Percentiles rank a stretch among this genome's conserved stretches.
These are phyloP conservation scores for Dendrobium catenatum DNA, from an alignment of 106 monocot genomes.

Conservation along the genomic window DNA sequence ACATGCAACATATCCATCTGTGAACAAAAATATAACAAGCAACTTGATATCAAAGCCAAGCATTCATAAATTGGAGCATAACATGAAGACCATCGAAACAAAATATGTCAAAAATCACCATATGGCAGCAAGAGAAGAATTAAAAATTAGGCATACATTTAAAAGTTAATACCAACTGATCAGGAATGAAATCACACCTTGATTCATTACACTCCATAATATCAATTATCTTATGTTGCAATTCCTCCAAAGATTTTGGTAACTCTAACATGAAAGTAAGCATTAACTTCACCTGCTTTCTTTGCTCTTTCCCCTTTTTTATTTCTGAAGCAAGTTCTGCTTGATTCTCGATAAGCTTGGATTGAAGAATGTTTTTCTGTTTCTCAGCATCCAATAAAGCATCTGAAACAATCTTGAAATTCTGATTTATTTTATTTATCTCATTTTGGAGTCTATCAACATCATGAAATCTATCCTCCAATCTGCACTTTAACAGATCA, in stretches of 20 bases:
- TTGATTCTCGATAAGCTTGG: slow-evolving; percentile 41
- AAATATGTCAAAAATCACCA: no score
- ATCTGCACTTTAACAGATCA: slow-evolving; percentile 21
- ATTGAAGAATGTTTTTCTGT: slow-evolving; percentile 32
- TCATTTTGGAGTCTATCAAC: slow-evolving; percentile 24
- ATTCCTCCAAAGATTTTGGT: no score
- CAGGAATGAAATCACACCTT: slow-evolving; percentile 47
- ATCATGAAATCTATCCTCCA: slow-evolving; percentile 35
- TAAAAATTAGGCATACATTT: background rate
- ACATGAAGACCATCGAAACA: no score
- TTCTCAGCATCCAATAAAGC: slow-evolving; percentile 37
- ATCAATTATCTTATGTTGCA: slow-evolving; percentile 19
- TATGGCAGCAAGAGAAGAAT: background rate
- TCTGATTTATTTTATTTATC: slow-evolving; percentile 29
- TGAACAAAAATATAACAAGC: no score
- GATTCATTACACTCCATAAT: slow-evolving; percentile 43
- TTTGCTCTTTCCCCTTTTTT: slow-evolving; percentile 20
- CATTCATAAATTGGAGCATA: no score
- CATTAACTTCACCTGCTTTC: slow-evolving; percentile 30
- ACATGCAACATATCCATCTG: no score
- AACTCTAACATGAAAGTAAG: slow-evolving; percentile 24
- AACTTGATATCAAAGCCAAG: no score
- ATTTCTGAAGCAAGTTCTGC: slow-evolving; percentile 11
- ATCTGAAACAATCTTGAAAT: slow-evolving; percentile 17
- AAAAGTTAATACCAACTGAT: background rate